Conservation (phyloP, 2,329 filamentous ascomycete species). For the Pseudogymnoascus sp. region DNA sequence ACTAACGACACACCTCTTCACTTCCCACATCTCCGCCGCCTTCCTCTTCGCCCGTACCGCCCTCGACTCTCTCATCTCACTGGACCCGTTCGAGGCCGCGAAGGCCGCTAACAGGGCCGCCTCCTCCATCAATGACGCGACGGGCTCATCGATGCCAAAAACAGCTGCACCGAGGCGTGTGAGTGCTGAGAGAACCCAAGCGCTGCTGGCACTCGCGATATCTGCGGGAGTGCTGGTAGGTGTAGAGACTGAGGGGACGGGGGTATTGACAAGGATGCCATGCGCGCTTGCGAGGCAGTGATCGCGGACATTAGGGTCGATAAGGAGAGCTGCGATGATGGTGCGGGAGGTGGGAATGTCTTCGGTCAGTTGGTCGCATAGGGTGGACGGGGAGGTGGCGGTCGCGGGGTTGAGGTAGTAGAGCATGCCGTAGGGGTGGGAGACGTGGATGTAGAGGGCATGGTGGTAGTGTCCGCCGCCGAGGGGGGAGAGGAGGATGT, state of each 20-base stretch:
- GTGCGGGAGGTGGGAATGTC: background rate
- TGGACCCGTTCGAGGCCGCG: background rate
- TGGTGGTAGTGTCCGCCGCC: background rate
- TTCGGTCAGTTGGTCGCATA: background rate
- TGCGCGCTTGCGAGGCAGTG: background rate
- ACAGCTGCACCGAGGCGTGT: background rate
- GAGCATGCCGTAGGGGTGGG: constrained; percentile 2
- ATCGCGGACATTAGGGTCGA: background rate
- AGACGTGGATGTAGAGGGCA: constrained; percentile 9
- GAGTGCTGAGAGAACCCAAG: background rate
- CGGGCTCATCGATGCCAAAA: background rate
- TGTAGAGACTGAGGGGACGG: background rate
- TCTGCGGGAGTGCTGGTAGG: background rate
- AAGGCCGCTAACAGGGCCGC: background rate
- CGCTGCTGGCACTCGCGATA: background rate
- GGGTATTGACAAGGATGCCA: background rate
- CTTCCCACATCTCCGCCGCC: background rate
- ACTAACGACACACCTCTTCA: background rate
- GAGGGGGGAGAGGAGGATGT: background rate
- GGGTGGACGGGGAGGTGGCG: background rate
- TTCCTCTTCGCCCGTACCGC: background rate
- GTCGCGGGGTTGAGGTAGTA: background rate
- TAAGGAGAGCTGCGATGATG: background rate
- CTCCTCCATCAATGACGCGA: background rate
- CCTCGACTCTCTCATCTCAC: background rate